Evolutionary conservation across 371 early-diverging fungal genomes (phyloP).

Genomic region (Mucor saturninus): DNA sequence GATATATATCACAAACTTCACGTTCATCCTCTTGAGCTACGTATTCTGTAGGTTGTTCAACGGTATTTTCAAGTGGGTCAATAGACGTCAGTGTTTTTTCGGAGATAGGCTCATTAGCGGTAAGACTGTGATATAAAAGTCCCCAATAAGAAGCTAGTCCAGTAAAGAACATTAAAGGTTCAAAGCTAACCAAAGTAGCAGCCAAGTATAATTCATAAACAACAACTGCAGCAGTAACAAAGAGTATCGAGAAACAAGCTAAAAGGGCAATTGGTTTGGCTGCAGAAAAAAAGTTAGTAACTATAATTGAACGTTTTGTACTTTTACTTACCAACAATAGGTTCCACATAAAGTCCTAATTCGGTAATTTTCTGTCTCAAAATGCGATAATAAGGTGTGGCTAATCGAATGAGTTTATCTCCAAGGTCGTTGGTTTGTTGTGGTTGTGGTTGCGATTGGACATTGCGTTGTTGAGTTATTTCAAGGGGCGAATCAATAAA

Average conservation of each 20-base stretch:
- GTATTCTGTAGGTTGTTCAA: neutral
- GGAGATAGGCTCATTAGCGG: neutral
- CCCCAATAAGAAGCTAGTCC: slow-evolving; percentile 24
- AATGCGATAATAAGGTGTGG: slow-evolving; percentile 7
- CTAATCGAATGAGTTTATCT: slow-evolving; percentile 3
- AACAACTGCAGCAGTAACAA: slow-evolving; percentile 6
- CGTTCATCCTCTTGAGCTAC: neutral
- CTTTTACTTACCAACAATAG: slow-evolving; percentile 16
- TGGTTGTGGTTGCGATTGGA: neutral
- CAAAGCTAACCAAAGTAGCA: slow-evolving; percentile 15
- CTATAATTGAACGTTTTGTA: neutral
- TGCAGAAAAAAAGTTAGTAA: slow-evolving; percentile 5
- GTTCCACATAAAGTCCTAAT: slow-evolving; percentile 5
- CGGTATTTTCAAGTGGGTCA: neutral
- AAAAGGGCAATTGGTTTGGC: slow-evolving; percentile 21
- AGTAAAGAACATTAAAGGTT: slow-evolving; percentile 24
- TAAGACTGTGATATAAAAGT: slow-evolving; percentile 5
- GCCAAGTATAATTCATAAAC: slow-evolving; percentile 28
- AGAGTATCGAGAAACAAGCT: slow-evolving; percentile 11
- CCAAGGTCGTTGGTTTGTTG: neutral
- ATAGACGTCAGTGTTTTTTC: neutral
- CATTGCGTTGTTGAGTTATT: neutral
- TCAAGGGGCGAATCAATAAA: slow-evolving; percentile 18
- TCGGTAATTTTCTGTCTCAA: slow-evolving; percentile 4
- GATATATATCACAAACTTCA: slow-evolving; percentile 8